Evolutionary conservation across 2,329 filamentous ascomycete species (phyloP), one percentile per base, ranked within the genome.

Genomic region (Paecilomyces sp.): DNA sequence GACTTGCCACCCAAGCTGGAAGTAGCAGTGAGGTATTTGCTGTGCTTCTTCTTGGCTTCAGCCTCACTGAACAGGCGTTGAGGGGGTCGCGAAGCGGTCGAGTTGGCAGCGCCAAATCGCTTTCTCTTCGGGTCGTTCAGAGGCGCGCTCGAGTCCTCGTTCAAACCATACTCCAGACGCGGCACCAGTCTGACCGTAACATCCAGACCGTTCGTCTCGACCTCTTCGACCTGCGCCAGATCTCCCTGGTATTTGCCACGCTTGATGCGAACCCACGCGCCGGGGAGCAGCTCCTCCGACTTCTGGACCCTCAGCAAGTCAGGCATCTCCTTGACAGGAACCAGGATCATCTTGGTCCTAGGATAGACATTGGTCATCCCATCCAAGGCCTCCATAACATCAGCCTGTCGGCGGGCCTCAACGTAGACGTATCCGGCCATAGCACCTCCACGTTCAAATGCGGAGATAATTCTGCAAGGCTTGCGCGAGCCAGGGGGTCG

Each of bases 381-480:
- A 62, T 96, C 90, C 51, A 96, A 80, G 7, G 91, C 90, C 57
- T 87, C 82, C 69, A 92, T 80, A 65, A 97, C 91, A 75, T 97
- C 92, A 54, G 90, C 90, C 72, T 94, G 89, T 63, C 90, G 86
- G 66, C 89, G 86, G 12, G 94, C 93, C 76, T 99, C 94, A 41
- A 97, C 88, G 73, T 99, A 99, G 72, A 99, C 87, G 73, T 93
- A 95, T 30, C 94, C 94, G 72, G 90, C 89, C 91, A 97, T 97
- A 54, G 89, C 86, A 47, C 88, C 83, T 60, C 90, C 91, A 62
- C 94, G 88, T 76, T 97, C 93, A 69, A 99, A 97, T 1, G 91
- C 93, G 0, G 91, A 90, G 56, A 90, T 93, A 65, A 99, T 93
- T 64, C 86, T 85, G 25, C 96, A 79, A 55, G 92, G 88, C 62